phyloP scores from a whole-genome alignment of 257 asterid genomes.

The Plantago elongata region DNA sequence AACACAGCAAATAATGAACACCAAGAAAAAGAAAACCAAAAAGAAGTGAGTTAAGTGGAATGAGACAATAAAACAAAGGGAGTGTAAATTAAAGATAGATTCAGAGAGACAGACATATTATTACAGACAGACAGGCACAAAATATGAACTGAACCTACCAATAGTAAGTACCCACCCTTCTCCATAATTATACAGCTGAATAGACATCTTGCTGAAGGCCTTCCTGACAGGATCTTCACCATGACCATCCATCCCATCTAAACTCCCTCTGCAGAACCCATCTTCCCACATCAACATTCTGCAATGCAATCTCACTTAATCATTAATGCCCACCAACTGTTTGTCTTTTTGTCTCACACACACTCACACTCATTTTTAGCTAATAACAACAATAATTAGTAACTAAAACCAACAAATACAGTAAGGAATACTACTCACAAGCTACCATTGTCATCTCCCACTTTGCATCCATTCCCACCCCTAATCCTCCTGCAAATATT shows the following conservation, averaged over 20 bases:
- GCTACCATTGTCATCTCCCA: conserved; percentile 98
- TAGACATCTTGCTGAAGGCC: conserved; percentile 99
- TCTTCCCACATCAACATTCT: conserved; percentile 99
- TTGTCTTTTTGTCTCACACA: background rate
- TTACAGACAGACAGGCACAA: no score
- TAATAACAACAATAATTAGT: no score
- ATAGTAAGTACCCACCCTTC: conserved; percentile 97
- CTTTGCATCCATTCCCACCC: conserved; percentile 97
- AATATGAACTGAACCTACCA: conserved; percentile 59
- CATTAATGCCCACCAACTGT: background rate
- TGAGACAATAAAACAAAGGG: conserved; percentile 33
- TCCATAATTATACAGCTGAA: conserved; percentile 98
- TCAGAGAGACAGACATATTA: no score
- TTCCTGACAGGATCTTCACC: conserved; percentile 89
- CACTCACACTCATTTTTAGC: no score
- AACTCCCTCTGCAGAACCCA: conserved; percentile 95
- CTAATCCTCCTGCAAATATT: conserved; percentile 73
- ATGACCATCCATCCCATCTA: conserved; percentile 77
- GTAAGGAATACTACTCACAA: conserved; percentile 87
- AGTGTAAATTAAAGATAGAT: no score
- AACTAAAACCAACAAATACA: no score
- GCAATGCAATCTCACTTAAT: conserved; percentile 18
- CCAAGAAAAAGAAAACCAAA: background rate
- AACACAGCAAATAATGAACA: background rate
- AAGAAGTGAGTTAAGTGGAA: conserved; percentile 3